A percentile compares a stretch with the other conserved stretches of the same genome.
Conservation (phyloP, 768 basidiomycete species). For the Tubosaeta sp. region DNA sequence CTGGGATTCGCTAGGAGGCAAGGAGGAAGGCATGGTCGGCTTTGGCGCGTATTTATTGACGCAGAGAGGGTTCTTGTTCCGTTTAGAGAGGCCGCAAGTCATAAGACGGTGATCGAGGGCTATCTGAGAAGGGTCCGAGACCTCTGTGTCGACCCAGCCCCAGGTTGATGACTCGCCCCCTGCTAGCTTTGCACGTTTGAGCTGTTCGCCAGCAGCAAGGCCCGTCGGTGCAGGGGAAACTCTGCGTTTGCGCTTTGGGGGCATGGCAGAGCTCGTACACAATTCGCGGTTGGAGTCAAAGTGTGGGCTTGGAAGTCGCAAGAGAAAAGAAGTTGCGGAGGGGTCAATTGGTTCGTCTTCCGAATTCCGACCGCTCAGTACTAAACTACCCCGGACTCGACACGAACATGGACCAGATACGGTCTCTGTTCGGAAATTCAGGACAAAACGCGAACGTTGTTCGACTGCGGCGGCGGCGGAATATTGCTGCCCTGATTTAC, state of each 20-base stretch:
- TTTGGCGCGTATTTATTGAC: slow-evolving; percentile 47
- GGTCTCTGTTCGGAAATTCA: slow-evolving; percentile 11
- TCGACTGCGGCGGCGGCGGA: slow-evolving; percentile 45
- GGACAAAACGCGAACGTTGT: slow-evolving; percentile 32
- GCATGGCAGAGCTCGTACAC: slow-evolving; percentile 35
- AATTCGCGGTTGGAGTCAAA: background rate
- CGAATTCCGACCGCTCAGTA: slow-evolving; percentile 20
- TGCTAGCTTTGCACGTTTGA: slow-evolving; percentile 55
- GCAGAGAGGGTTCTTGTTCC: slow-evolving; percentile 52
- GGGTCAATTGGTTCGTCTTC: slow-evolving; percentile 2
- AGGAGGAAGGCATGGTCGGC: slow-evolving; percentile 15
- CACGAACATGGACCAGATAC: slow-evolving; percentile 23
- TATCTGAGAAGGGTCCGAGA: slow-evolving; percentile 52
- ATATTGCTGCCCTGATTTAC: slow-evolving; percentile 32
- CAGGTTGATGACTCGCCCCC: slow-evolving; percentile 50
- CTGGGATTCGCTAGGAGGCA: slow-evolving; percentile 8
- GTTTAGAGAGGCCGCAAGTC: slow-evolving; percentile 62
- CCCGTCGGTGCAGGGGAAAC: slow-evolving; percentile 45
- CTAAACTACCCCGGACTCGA: background rate
- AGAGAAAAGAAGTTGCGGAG: slow-evolving; percentile 10
- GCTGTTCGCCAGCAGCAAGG: slow-evolving; percentile 55
- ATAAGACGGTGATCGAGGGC: slow-evolving; percentile 59
- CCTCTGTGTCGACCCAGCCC: slow-evolving; percentile 78
- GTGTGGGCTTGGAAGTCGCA: slow-evolving; percentile 3
- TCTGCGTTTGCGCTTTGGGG: slow-evolving; percentile 56